Evolutionary conservation across 2,329 filamentous ascomycete species (phyloP).

Genomic region (Aspergillus sp.): DNA sequence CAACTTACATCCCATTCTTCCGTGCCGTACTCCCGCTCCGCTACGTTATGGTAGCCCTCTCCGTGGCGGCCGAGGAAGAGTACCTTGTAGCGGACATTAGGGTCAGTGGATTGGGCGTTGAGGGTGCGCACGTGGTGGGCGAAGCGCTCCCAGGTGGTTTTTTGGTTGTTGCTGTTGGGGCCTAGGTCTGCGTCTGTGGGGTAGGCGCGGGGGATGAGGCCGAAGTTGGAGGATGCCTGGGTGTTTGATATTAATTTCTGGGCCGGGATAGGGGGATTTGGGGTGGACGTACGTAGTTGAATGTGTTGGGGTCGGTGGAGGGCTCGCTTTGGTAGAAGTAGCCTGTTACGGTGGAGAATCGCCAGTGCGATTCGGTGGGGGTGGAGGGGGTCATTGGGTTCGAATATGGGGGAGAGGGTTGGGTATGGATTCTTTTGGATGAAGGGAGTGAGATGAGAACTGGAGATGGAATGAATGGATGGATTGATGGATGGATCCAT

Average conservation of each 20-base stretch:
- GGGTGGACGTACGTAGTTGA: conserved; percentile 48
- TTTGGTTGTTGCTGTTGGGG: conserved; percentile 23
- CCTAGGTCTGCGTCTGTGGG: conserved; percentile 38
- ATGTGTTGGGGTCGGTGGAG: conserved; percentile 47
- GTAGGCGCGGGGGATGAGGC: conserved; percentile 51
- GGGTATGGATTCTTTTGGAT: neutral
- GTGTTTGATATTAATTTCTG: neutral
- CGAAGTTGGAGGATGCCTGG: conserved; percentile 49
- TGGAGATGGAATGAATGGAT: neutral
- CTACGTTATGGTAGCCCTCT: conserved; percentile 63
- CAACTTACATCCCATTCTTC: conserved; percentile 59
- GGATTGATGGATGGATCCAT: neutral
- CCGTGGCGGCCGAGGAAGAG: conserved; percentile 63
- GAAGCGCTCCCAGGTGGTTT: conserved; percentile 60
- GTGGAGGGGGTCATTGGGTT: conserved; percentile 21
- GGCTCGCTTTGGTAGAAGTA: conserved; percentile 56
- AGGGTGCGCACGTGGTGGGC: conserved; percentile 48
- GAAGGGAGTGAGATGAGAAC: neutral
- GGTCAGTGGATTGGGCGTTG: conserved; percentile 39
- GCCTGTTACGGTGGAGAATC: conserved; percentile 47
- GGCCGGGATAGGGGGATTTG: neutral
- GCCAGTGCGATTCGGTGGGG: conserved; percentile 25
- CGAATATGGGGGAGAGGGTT: neutral
- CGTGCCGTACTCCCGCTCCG: conserved; percentile 59
- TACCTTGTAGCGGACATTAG: conserved; percentile 53